phyloP scores from a whole-genome alignment of 371 early-diverging fungal species.

The Mucor irregularis region DNA sequence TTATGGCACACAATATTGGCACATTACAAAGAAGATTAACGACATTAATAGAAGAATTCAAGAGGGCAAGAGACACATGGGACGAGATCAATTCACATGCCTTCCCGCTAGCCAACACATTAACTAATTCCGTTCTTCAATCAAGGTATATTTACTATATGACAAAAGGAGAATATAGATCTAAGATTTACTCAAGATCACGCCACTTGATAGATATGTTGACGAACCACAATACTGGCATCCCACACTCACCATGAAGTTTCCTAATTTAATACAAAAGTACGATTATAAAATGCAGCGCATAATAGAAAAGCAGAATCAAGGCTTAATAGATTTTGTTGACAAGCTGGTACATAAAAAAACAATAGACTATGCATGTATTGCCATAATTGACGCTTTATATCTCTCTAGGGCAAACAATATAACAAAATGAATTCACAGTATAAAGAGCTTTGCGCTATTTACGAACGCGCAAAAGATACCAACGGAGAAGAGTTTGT shows the following conservation, averaged over 20 bases:
- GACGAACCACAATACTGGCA: constrained; percentile 52
- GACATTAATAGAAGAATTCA: constrained; percentile 37
- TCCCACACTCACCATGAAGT: constrained; percentile 28
- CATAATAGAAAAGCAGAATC: constrained; percentile 22
- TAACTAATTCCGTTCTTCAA: constrained; percentile 44
- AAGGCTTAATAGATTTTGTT: constrained; percentile 20
- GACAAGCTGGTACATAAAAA: constrained; percentile 29
- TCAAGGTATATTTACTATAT: constrained; percentile 27
- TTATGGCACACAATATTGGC: constrained; percentile 34
- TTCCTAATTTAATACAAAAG: constrained; percentile 32
- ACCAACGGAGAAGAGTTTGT: constrained; percentile 21
- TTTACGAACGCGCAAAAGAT: constrained; percentile 17
- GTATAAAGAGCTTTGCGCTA: constrained; percentile 15
- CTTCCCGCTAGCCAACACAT: constrained; percentile 32
- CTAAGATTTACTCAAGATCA: background rate
- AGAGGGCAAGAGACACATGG: constrained; percentile 37
- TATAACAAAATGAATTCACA: constrained; percentile 37
- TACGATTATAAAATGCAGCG: constrained; percentile 36
- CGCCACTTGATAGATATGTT: constrained; percentile 45
- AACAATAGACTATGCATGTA: background rate
- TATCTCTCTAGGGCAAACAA: constrained; percentile 29
- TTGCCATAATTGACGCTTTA: background rate
- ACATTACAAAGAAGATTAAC: constrained; percentile 37
- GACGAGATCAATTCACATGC: constrained; percentile 41
- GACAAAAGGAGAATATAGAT: background rate